phyloP scores from a whole-genome alignment of 257 asterid species.

The Solanum boliviense region DNA sequence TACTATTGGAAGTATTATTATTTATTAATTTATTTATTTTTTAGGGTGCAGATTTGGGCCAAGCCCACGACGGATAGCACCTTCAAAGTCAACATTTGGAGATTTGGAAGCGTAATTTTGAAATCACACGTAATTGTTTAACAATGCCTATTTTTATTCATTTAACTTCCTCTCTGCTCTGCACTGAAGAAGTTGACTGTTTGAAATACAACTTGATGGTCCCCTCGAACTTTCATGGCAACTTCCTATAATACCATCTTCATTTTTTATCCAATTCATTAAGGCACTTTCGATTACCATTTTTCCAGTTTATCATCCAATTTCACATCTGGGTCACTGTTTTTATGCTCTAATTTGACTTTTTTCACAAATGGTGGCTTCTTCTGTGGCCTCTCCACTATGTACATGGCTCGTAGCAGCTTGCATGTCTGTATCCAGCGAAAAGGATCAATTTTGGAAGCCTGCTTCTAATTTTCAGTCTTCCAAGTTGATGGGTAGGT shows the following conservation, averaged over 20 bases:
- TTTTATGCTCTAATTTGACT: not conserved
- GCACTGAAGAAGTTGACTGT: not conserved
- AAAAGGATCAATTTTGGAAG: conserved; percentile 3
- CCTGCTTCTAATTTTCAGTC: not conserved
- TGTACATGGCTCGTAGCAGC: conserved; percentile 39
- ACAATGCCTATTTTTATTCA: not conserved
- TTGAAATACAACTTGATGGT: not conserved
- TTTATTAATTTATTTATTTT: not conserved
- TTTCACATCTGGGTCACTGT: not conserved
- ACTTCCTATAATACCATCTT: not conserved
- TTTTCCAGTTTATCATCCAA: not conserved
- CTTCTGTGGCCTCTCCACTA: conserved; percentile 24
- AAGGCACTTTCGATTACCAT: not conserved
- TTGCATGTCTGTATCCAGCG: conserved; percentile 24
- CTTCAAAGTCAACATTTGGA: not conserved
- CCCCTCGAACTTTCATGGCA: not conserved
- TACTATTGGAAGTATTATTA: not conserved
- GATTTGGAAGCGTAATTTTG: not conserved
- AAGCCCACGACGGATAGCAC: not conserved
- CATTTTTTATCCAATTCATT: not conserved
- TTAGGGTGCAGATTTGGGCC: not conserved
- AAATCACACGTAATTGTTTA: not conserved
- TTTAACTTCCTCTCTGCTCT: not conserved
- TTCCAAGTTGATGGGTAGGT: conserved; percentile 12
- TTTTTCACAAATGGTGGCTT: conserved; percentile 7